Evolutionary conservation across 805 yeast species (phyloP).

Genomic region (Candida andamanensis): DNA sequence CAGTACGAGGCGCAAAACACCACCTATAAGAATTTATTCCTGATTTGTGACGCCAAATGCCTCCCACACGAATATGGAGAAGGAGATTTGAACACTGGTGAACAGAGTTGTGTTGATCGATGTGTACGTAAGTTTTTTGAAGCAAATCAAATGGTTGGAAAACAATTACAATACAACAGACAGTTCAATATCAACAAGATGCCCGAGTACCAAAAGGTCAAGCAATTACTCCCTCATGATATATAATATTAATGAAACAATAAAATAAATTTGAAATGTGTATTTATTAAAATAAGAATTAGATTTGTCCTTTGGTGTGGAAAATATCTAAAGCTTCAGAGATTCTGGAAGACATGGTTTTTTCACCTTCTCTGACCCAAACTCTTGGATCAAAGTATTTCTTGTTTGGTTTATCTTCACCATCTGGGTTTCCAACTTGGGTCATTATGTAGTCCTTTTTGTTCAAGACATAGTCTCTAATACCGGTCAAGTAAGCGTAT

Average conservation of each 20-base stretch:
- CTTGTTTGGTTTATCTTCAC: conserved; percentile 99
- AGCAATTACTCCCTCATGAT: background rate
- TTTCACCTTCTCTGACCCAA: conserved; percentile 99
- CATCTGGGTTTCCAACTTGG: conserved; percentile 98
- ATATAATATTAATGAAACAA: conserved; percentile 1
- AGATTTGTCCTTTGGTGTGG: conserved; percentile 67
- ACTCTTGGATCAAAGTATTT: conserved; percentile 99
- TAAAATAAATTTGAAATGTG: background rate
- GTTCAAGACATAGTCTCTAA: conserved; percentile 92
- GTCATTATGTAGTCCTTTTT: conserved; percentile 91
- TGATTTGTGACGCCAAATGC: conserved; percentile 70
- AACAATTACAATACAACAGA: conserved; percentile 34
- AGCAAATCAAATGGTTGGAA: conserved; percentile 62
- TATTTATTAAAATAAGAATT: conserved; percentile 1
- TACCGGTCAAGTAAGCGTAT: conserved; percentile 94
- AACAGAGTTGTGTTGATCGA: conserved; percentile 73
- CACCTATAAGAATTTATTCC: conserved; percentile 53
- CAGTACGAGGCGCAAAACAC: conserved; percentile 63
- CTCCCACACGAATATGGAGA: conserved; percentile 84
- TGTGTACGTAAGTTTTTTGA: conserved; percentile 81
- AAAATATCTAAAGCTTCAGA: conserved; percentile 77
- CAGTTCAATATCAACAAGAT: conserved; percentile 19
- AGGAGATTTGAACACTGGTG: conserved; percentile 80
- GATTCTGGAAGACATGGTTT: conserved; percentile 90
- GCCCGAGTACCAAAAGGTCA: conserved; percentile 36